Evolutionary conservation across 441 rosid genomes (phyloP).

Genomic region (Pelargonium fulgidum): DNA sequence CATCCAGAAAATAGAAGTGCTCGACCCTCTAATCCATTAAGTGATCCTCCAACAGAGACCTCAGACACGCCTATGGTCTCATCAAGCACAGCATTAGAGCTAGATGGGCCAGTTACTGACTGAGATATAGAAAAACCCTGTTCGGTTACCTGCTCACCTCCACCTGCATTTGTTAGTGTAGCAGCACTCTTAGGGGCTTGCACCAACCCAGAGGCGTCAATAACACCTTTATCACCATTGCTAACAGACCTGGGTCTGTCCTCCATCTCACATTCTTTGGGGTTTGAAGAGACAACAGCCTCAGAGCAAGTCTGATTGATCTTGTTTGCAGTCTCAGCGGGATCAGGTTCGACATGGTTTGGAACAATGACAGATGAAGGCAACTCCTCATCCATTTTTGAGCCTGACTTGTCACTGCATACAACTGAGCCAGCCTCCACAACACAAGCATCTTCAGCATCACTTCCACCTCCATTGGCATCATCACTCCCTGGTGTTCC

Average conservation of each 20-base stretch:
- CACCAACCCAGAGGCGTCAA: slow-evolving; percentile 24
- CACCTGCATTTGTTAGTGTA: slow-evolving; percentile 22
- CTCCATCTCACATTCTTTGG: slow-evolving; percentile 29
- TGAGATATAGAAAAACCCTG: slow-evolving; percentile 26
- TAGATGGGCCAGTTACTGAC: slow-evolving; percentile 25
- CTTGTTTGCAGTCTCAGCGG: slow-evolving; percentile 22
- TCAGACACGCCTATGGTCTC: slow-evolving; percentile 26
- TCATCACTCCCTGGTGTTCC: slow-evolving; percentile 49
- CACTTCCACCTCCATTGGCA: slow-evolving; percentile 65
- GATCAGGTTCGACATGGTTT: slow-evolving; percentile 36
- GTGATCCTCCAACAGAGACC: slow-evolving; percentile 26
- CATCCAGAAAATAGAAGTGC: slow-evolving; percentile 22
- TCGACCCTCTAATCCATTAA: slow-evolving; percentile 26
- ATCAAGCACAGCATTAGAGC: slow-evolving; percentile 24
- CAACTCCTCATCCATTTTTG: slow-evolving; percentile 36
- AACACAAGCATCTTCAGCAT: slow-evolving; percentile 51
- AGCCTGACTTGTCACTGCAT: slow-evolving; percentile 36
- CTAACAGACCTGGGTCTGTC: slow-evolving; percentile 21
- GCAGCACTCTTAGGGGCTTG: slow-evolving; percentile 26
- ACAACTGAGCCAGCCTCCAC: slow-evolving; percentile 46
- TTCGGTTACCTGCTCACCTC: slow-evolving; percentile 24
- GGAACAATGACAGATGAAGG: slow-evolving; percentile 25
- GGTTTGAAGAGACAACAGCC: slow-evolving; percentile 26
- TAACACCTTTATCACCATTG: slow-evolving; percentile 25
- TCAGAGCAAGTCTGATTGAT: slow-evolving; percentile 13